Conservation (phyloP, 805 yeast species). For the Starmerella potacharoeniae region DNA sequence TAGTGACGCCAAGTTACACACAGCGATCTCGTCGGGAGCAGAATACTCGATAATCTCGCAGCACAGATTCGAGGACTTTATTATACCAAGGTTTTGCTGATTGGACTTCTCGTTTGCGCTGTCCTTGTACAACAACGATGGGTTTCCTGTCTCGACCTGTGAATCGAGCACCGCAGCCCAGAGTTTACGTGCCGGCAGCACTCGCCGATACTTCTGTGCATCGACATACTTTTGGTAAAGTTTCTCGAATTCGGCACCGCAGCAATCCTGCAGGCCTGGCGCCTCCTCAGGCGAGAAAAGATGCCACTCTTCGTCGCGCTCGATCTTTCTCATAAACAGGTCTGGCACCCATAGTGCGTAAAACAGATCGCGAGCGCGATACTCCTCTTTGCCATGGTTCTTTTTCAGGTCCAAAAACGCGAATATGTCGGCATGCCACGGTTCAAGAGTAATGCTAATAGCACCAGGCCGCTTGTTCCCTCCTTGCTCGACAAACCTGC, state of each 20-base stretch:
- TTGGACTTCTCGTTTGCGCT: conserved; percentile 79
- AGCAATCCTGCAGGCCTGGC: conserved; percentile 67
- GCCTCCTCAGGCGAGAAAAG: conserved; percentile 77
- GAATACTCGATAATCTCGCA: conserved; percentile 87
- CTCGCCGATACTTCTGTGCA: conserved; percentile 46
- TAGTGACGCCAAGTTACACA: conserved; percentile 84
- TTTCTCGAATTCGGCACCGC: conserved; percentile 65
- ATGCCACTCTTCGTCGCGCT: conserved; percentile 65
- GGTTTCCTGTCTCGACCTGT: conserved; percentile 91
- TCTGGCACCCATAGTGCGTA: conserved; percentile 92
- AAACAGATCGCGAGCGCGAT: conserved; percentile 82
- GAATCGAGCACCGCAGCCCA: conserved; percentile 80
- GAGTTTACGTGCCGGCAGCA: conserved; percentile 68
- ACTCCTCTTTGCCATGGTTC: conserved; percentile 88
- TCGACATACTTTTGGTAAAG: conserved; percentile 59
- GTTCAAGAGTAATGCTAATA: conserved; percentile 80
- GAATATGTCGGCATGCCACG: conserved; percentile 89
- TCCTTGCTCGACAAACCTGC: conserved; percentile 93
- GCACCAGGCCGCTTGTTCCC: conserved; percentile 97
- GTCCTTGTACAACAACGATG: conserved; percentile 88
- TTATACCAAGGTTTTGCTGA: conserved; percentile 79
- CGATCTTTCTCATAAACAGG: conserved; percentile 78
- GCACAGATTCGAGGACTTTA: conserved; percentile 84
- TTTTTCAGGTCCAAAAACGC: conserved; percentile 73
- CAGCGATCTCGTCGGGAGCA: conserved; percentile 78